phyloP scores from a whole-genome alignment of 352 stramenopile genomes.

The Phytopythium cucurbitacearum region DNA sequence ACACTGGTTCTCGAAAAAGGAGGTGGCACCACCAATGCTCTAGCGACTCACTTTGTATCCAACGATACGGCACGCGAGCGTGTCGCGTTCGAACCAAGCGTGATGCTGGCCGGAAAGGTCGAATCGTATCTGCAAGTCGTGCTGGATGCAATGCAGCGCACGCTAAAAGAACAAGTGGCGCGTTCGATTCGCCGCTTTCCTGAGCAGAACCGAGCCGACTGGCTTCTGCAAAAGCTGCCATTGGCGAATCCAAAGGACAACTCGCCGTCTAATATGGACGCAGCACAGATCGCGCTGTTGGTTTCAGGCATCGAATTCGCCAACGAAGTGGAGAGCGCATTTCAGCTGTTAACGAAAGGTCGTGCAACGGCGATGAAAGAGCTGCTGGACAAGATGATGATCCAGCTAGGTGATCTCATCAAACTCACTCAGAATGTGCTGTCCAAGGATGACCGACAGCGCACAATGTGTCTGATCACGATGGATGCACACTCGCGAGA shows the following conservation, averaged over 20 bases:
- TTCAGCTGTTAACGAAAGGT: constrained; percentile 59
- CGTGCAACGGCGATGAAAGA: constrained; percentile 83
- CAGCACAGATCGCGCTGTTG: constrained; percentile 90
- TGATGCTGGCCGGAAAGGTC: constrained; percentile 92
- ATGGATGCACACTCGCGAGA: constrained; percentile 92
- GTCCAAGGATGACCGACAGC: constrained; percentile 82
- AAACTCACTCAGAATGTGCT: constrained; percentile 84
- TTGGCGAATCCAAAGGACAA: constrained; percentile 11
- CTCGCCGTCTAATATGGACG: constrained; percentile 58
- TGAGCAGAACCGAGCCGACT: constrained; percentile 89
- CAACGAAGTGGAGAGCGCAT: constrained; percentile 78
- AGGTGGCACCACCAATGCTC: constrained; percentile 25
- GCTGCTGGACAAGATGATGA: constrained; percentile 76
- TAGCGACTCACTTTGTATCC: constrained; percentile 88
- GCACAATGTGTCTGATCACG: constrained; percentile 94
- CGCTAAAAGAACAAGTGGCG: constrained; percentile 86
- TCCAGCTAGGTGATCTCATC: constrained; percentile 92
- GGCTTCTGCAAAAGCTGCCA: constrained; percentile 84
- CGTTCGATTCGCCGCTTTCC: constrained; percentile 86
- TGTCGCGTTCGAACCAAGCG: constrained; percentile 85
- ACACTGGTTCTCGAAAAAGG: constrained; percentile 63
- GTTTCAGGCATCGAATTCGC: constrained; percentile 89
- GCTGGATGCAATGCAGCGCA: constrained; percentile 87
- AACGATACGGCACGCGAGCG: constrained; percentile 86
- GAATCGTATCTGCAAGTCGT: constrained; percentile 94